Conservation (phyloP, 73 alveolate genomes). For the Strombidium stylifer region DNA sequence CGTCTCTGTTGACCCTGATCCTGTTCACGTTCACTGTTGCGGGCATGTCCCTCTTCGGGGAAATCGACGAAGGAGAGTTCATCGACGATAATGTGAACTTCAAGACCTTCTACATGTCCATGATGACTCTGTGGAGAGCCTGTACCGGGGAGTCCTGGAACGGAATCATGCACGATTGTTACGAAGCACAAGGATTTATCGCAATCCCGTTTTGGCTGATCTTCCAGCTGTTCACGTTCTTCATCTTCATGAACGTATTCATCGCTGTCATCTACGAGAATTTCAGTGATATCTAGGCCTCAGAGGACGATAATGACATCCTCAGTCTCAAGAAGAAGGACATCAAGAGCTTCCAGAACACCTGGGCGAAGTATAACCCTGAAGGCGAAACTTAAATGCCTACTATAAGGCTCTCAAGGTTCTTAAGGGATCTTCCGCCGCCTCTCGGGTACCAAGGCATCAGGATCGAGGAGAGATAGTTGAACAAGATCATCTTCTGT, state of each 20-base stretch:
- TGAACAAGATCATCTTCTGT: constrained; percentile 43
- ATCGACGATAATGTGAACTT: constrained; percentile 54
- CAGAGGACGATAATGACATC: constrained; percentile 48
- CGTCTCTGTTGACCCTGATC: constrained; percentile 38
- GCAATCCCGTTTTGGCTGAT: constrained; percentile 42
- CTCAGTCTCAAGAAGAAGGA: constrained; percentile 40
- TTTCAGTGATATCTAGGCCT: constrained; percentile 42
- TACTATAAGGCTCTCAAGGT: constrained; percentile 37
- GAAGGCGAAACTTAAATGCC: constrained; percentile 46
- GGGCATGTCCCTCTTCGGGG: constrained; percentile 60
- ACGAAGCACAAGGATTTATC: constrained; percentile 7
- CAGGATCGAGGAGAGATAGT: constrained; percentile 29
- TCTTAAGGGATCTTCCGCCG: constrained; percentile 42
- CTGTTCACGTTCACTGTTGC: constrained; percentile 56
- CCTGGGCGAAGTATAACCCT: constrained; percentile 58
- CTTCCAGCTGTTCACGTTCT: constrained; percentile 27
- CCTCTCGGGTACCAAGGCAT: constrained; percentile 69
- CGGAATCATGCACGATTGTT: constrained; percentile 70
- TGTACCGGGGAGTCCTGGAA: constrained; percentile 72
- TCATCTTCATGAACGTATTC: constrained; percentile 55
- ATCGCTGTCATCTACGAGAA: constrained; percentile 68
- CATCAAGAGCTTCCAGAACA: constrained; percentile 34
- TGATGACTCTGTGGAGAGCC: constrained; percentile 32
- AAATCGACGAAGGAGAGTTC: constrained; percentile 29
- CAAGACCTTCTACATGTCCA: constrained; percentile 40